Evolutionary conservation across 768 basidiomycete species (phyloP), one percentile per base, ranked within the genome.

Genomic region (Termitomyces titanicus): DNA sequence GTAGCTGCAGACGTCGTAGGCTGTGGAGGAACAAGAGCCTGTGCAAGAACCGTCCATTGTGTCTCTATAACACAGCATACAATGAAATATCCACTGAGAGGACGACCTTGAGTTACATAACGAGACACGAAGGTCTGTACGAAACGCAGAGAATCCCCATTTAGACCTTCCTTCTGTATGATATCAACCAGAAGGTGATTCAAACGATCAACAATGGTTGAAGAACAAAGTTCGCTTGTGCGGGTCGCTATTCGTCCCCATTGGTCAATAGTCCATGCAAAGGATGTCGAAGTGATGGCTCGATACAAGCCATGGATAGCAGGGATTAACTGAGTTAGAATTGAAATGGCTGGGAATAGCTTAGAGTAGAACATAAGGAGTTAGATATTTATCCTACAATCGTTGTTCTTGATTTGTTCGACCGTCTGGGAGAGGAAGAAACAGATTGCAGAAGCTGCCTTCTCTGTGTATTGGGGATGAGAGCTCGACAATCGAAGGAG

Each of bases 51-150:
- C 5, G 91, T 93, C 87, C 91, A 92, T 63, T 89, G 82, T 39
- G 85, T 86, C 68, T 94, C 91, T 61, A 91, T 81, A 44, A 91
- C 83, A 64, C 92, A 94, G 69, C 92, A 94, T n/a, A 93, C 84
- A 52, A 90, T 79, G 61, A 94, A 94, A 66, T 92, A 92, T 10
- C 92, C 91, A 51, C 86, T 92, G 15, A 94, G 74, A 12, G 93
- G 92, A 6, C 92, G 80, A 9, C 86, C 89, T 53, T 80, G 80
- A 9, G 81, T 75, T 17, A 89, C 81, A 69, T 91, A 98, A 51
- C 88, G 86, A 27, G 84, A 79, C 13, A 90, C 75, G 62, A 92
- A 84, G 2, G 85, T 83, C 61, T 85, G 83, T 20, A 86, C 76
- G 65, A 83, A 88, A 53, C 74, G 73, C 37, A 85, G 69, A 6